A percentile compares a stretch with the other conserved stretches of the same genome.
Evolutionary conservation across 78 protist species (phyloP).

Genomic region (Tieghemostelium lacteum): DNA sequence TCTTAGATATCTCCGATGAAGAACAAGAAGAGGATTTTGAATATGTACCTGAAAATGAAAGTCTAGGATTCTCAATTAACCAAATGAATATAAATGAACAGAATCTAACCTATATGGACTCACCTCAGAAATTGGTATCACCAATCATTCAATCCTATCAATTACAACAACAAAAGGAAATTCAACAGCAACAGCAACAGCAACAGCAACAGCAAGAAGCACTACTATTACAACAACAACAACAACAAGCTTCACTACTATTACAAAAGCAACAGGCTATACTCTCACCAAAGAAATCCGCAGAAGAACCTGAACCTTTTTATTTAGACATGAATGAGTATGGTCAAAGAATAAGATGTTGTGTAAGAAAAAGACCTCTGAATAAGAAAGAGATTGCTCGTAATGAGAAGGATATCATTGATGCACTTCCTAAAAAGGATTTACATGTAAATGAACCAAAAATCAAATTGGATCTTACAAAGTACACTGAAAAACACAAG

Average conservation of each 20-base stretch:
- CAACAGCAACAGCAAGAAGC: background rate
- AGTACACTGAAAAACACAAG: conserved; percentile 89
- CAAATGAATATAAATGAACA: background rate
- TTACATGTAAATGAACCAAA: conserved; percentile 69
- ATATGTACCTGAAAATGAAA: conserved; percentile 29
- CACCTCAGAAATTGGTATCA: background rate
- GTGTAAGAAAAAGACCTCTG: conserved; percentile 95
- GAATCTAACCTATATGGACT: background rate
- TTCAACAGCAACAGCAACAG: background rate
- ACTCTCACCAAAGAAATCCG: background rate
- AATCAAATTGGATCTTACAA: conserved; percentile 88
- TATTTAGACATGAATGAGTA: conserved; percentile 63
- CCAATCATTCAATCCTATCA: background rate
- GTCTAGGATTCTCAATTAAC: background rate
- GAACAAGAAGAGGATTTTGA: conserved; percentile 33
- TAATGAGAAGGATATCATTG: conserved; percentile 65
- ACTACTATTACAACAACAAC: conserved; percentile 15
- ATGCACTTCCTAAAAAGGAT: conserved; percentile 30
- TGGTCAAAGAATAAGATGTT: conserved; percentile 88
- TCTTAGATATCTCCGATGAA: background rate
- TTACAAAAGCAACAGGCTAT: background rate
- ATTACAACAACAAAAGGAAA: background rate
- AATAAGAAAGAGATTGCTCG: conserved; percentile 60
- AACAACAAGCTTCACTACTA: background rate
- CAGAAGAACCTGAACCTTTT: conserved; percentile 25